Conservation (phyloP, 345 rosid species). For the Populus davidiana region DNA sequence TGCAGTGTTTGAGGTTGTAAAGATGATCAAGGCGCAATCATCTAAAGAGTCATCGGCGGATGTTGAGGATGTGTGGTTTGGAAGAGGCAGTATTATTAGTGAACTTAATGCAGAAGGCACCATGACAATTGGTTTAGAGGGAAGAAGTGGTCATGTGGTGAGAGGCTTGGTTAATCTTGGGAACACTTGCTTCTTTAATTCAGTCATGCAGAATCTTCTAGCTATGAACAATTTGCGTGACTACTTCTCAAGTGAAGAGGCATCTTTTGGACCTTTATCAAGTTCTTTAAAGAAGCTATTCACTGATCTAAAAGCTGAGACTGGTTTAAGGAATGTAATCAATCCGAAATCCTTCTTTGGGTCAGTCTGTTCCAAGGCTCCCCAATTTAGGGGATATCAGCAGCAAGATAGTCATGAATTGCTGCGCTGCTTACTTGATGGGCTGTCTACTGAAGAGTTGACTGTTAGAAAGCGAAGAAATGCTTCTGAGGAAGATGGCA, state of each 20-base stretch:
- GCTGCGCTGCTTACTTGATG: constrained; percentile 80
- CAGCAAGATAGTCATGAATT: constrained; percentile 98
- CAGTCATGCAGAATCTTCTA: constrained; percentile 87
- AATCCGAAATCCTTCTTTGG: constrained; percentile 76
- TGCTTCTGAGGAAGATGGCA: constrained; percentile 31
- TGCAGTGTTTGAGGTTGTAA: constrained; percentile 47
- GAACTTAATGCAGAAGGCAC: constrained; percentile 39
- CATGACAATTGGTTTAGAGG: constrained; percentile 36
- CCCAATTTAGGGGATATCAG: constrained; percentile 88
- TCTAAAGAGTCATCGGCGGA: constrained; percentile 37
- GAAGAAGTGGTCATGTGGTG: constrained; percentile 48
- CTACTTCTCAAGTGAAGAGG: constrained; percentile 50
- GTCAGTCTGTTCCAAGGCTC: constrained; percentile 65
- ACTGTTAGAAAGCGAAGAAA: constrained; percentile 42
- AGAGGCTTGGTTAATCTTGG: constrained; percentile 94
- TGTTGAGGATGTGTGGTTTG: constrained; percentile 60
- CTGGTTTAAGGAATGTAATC: constrained; percentile 53
- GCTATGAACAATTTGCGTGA: constrained; percentile 57
- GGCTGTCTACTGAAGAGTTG: constrained; percentile 75
- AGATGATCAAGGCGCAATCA: constrained; percentile 53
- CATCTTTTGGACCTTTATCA: constrained; percentile 54
- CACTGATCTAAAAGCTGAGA: constrained; percentile 61
- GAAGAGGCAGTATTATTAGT: constrained; percentile 52
- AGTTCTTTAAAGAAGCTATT: constrained; percentile 69
- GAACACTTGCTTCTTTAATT: constrained; percentile 94